Evolutionary conservation across 2,329 filamentous ascomycete genomes (phyloP).

Genomic region (Aschersonia sp.): DNA sequence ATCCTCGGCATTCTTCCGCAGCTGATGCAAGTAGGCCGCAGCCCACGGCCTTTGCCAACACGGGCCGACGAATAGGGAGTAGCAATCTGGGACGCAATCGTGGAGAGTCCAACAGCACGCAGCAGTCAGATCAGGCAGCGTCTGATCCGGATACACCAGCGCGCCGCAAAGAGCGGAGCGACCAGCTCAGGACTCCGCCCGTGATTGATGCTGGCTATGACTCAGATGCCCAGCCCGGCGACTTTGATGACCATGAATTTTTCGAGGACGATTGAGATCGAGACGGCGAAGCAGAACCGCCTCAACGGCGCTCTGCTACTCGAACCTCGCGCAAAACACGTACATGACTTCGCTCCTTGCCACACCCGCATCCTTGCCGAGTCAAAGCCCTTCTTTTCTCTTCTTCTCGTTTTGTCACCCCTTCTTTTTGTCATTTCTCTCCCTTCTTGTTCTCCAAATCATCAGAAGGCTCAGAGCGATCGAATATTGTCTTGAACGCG

Average conservation of each 20-base stretch:
- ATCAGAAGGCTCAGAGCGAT: no score
- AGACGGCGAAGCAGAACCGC: background rate
- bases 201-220: slow-evolving; percentile 50
- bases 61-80: slow-evolving; percentile 39
- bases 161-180: slow-evolving; percentile 21
- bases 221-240: slow-evolving; percentile 42
- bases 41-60: slow-evolving; percentile 46
- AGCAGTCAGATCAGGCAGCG: slow-evolving; percentile 25
- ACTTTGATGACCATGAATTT: slow-evolving; percentile 46
- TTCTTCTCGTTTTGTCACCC: no score
- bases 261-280: slow-evolving; percentile 31
- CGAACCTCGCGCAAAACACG: no score
- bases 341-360: no score
- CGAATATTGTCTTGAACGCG: no score
- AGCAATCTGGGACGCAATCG: slow-evolving; percentile 11
- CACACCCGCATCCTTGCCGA: no score
- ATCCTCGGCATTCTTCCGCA: slow-evolving; percentile 47
- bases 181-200: slow-evolving; percentile 40
- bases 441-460: no score
- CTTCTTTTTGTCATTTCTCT: no score
- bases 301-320: no score
- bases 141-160: slow-evolving; percentile 26
- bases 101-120: slow-evolving; percentile 16
- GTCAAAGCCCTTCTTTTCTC: no score
- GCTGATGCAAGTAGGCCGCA: slow-evolving; percentile 24